Evolutionary conservation across 352 stramenopile genomes (phyloP).

Genomic region (Pythium biforme): DNA sequence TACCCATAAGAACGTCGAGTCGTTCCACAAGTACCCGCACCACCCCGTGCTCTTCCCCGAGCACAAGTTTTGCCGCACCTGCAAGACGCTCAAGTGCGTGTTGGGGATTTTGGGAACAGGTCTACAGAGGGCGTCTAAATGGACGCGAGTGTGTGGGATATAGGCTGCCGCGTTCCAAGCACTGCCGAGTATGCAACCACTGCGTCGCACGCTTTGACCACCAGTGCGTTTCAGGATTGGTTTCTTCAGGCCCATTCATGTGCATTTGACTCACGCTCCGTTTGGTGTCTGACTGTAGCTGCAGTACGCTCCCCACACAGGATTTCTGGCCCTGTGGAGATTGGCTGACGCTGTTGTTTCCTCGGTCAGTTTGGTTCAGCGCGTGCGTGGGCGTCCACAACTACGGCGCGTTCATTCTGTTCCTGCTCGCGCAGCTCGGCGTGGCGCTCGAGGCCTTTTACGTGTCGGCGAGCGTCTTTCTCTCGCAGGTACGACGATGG

Average conservation of each 20-base stretch:
- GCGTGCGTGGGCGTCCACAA: constrained; percentile 29
- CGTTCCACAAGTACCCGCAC: constrained; percentile 62
- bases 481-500: constrained; percentile 39
- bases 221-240: constrained; percentile 14
- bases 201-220: constrained; percentile 88
- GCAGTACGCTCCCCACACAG: constrained; percentile 9
- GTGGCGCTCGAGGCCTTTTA: constrained; percentile 19
- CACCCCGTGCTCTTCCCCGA: constrained; percentile 81
- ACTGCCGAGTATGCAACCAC: constrained; percentile 87
- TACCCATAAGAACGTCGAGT: constrained; percentile 40
- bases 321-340: background rate
- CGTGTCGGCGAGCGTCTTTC: constrained; percentile 21
- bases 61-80: constrained; percentile 83
- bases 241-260: background rate
- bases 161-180: constrained; percentile 84
- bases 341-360: background rate
- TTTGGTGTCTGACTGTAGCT: constrained; percentile 3
- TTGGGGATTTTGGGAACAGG: background rate
- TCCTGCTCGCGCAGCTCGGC: constrained; percentile 26
- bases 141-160: background rate
- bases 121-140: background rate
- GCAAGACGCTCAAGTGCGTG: constrained; percentile 83
- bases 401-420: constrained; percentile 29
- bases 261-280: background rate
- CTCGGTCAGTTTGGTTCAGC: constrained; percentile 28